These are phyloP conservation scores for Aspergillus heteromorphus DNA, from an alignment of 495 filamentous ascomycete species.

Conservation along the genomic window DNA sequence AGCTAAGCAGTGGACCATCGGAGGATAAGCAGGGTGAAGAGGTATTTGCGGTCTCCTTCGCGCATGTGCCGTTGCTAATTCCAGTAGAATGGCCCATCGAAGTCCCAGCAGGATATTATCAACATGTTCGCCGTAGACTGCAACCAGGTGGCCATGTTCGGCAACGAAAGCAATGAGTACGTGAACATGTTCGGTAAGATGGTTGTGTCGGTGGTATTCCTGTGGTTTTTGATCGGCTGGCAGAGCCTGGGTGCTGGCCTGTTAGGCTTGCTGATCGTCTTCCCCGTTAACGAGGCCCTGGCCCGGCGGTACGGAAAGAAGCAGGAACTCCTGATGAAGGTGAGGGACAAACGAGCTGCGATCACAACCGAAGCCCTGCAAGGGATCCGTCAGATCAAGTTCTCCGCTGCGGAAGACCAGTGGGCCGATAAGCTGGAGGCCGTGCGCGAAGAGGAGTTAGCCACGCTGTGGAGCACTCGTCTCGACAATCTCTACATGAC, in stretches of 20 bases:
- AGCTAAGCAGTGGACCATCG: neutral
- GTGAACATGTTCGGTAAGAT: neutral
- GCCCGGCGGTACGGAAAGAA: slow-evolving; percentile 56
- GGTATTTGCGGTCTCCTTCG: neutral
- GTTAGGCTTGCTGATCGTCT: slow-evolving; percentile 49
- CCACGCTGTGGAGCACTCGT: slow-evolving; percentile 53
- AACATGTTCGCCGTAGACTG: neutral
- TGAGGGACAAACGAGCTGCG: slow-evolving; percentile 63
- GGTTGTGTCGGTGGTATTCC: slow-evolving; percentile 45
- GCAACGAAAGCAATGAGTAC: neutral
- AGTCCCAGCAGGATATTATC: neutral
- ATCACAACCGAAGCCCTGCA: slow-evolving; percentile 66
- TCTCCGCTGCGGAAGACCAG: slow-evolving; percentile 63
- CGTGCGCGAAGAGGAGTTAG: slow-evolving; percentile 56
- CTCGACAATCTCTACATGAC: slow-evolving; percentile 37
- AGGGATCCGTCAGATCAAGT: slow-evolving; percentile 76
- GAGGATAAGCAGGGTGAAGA: neutral
- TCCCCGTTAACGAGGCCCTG: slow-evolving; percentile 58
- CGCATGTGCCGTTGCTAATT: neutral
- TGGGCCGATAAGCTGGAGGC: slow-evolving; percentile 64
- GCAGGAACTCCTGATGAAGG: slow-evolving; percentile 63
- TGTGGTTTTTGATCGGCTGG: slow-evolving; percentile 62
- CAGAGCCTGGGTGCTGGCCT: slow-evolving; percentile 56
- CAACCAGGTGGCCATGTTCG: neutral
- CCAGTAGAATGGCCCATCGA: neutral